Base-by-base conservation (phyloP, 805 yeast genomes). In the Candida alai region DNA sequence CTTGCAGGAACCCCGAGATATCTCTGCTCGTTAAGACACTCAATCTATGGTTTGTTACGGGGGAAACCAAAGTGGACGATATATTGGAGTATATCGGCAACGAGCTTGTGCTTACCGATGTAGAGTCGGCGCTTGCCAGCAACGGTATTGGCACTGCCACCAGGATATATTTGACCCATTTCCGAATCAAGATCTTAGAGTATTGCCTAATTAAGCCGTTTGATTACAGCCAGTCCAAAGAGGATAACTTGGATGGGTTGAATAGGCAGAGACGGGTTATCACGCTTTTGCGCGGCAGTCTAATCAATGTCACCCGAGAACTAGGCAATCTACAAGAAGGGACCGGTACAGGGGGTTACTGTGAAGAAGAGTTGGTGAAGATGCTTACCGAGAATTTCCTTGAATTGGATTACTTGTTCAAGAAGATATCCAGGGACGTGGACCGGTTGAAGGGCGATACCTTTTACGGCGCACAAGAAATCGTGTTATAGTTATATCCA, bases 311-410 rank as follows among this genome's bases (percentile, higher is more conserved):
- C n/a, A n/a, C n/a, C n/a, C n/a, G n/a, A n/a, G n/a, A n/a, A n/a
- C n/a, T n/a, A n/a, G n/a, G n/a, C n/a, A n/a, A n/a, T n/a, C n/a
- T n/a, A n/a, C n/a, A n/a, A n/a, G n/a, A n/a, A n/a, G n/a, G n/a
- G n/a, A n/a, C n/a, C n/a, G n/a, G n/a, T n/a, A n/a, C n/a, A 14
- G n/a, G 3, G 6, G 7, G 13, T 17, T 23, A 15, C 4, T 9
- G 17, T 12, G 49, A 52, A 23, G 53, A 47, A 20, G 52, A 48
- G 3, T 15, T 56, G 17, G 49, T 58, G 4, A 41, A 42, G 20
- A 34, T 40, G 6, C 40, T 51, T 20, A 51, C 59, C 15, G 54
- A 53, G 9, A 45, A 47, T 13, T 58, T 53, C 38, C 50, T 47
- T 32, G 37, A 39, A 12, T 37, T 58, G 22, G 48, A 48, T 36